phyloP scores from a whole-genome alignment of 306 rosid genomes.

The Acacia confusa region DNA sequence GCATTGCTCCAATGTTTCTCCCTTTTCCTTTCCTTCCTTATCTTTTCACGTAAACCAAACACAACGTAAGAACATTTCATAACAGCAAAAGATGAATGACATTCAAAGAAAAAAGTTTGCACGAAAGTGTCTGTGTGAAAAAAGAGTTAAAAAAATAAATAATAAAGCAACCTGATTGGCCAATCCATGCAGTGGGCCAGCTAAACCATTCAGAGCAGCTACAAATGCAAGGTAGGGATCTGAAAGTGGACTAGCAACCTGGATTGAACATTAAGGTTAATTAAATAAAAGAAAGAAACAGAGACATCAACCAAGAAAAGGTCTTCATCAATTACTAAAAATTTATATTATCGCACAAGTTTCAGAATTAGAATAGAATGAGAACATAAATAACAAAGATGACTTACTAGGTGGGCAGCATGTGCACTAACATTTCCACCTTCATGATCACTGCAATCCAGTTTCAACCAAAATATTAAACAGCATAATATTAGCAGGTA shows the following conservation, averaged over 20 bases:
- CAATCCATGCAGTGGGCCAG: conserved; percentile 99
- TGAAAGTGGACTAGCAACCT: conserved; percentile 95
- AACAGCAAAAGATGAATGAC: conserved; percentile 11
- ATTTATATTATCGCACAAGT: neutral
- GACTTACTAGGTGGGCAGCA: conserved; percentile 86
- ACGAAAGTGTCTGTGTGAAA: neutral
- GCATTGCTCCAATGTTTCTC: neutral
- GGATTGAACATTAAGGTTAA: conserved; percentile 35
- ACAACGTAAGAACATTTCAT: neutral
- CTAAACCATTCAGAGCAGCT: conserved; percentile 96
- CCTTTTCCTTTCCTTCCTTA: neutral
- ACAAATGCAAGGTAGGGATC: conserved; percentile 97
- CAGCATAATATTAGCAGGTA: conserved; percentile 14
- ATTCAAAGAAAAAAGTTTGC: neutral
- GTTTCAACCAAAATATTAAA: conserved; percentile 23
- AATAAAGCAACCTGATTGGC: conserved; percentile 86
- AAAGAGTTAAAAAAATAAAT: neutral
- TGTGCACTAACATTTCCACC: conserved; percentile 99
- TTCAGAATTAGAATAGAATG: conserved; percentile 25
- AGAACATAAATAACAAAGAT: neutral
- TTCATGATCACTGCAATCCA: conserved; percentile 89
- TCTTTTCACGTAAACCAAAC: neutral
- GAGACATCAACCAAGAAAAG: conserved; percentile 13
- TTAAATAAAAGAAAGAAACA: conserved; percentile 21
- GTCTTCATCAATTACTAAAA: conserved; percentile 5